Evolutionary conservation across 1,284 basidiomycete genomes (phyloP).

Genomic region (Rhodofomes roseus): DNA sequence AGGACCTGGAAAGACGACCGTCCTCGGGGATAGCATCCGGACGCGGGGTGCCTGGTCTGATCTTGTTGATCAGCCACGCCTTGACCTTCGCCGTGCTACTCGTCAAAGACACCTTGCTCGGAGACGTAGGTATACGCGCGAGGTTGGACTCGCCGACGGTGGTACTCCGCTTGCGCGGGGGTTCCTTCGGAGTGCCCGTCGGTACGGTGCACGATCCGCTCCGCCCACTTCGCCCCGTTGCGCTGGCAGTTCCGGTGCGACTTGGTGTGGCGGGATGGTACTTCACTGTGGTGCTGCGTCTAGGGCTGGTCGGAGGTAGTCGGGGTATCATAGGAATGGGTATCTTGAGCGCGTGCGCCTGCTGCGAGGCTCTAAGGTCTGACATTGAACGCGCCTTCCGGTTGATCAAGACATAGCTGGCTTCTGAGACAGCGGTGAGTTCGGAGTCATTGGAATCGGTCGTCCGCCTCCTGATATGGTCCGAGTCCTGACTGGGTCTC

Average conservation of each 20-base stretch:
- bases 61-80: slow-evolving; percentile 60
- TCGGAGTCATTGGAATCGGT: slow-evolving; percentile 28
- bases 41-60: slow-evolving; percentile 33
- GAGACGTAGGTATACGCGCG: slow-evolving; percentile 8
- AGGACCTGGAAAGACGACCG: not conserved
- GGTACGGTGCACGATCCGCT: not conserved
- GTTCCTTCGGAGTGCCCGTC: not conserved
- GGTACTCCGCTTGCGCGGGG: slow-evolving; percentile 18
- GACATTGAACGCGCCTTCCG: slow-evolving; percentile 24
- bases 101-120: slow-evolving; percentile 14
- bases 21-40: slow-evolving; percentile 20
- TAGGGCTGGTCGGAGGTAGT: slow-evolving; percentile 3
- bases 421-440: slow-evolving; percentile 23
- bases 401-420: slow-evolving; percentile 10
- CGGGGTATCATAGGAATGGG: slow-evolving; percentile 8
- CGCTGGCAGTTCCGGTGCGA: not conserved
- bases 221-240: not conserved
- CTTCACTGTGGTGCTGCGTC: not conserved
- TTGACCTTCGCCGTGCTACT: slow-evolving; percentile 46
- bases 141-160: slow-evolving; percentile 9
- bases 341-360: not conserved
- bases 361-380: slow-evolving; percentile 12
- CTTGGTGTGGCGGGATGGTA: not conserved
- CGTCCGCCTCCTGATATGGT: slow-evolving; percentile 26
- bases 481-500: slow-evolving; percentile 8